Evolutionary conservation across 2,329 filamentous ascomycete species (phyloP), one percentile per base, ranked within the genome.

Genomic region (Sporothrix phasma): DNA sequence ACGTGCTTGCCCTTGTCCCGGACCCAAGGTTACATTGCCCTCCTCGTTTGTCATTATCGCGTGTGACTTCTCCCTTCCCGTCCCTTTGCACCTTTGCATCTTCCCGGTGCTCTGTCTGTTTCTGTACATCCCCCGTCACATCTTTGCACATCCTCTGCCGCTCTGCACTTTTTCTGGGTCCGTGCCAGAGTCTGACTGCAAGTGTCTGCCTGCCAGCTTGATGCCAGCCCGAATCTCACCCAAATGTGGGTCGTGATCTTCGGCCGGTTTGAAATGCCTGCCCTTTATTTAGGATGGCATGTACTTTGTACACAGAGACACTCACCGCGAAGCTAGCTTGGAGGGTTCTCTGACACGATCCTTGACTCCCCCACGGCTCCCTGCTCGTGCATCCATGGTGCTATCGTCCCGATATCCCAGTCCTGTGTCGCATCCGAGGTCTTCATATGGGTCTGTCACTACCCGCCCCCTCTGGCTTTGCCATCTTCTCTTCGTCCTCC

Each of bases 111-210:
- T 41, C 34, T 37, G 49, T 22, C 29, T 15, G 29, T 54, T 54
- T 37, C 49, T 56, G n/a, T 17, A 8, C 51, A 56, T 54, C 19
- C 31, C 45, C 37, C 41, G 56, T 34, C 56, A 31, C 22, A 56
- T 56, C 22, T 17, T 56, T 58, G 34, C 37, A n/a, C 37, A 58
- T 58, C 37, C 54, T 58, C 54, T 41, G 22, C 15, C 43, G 22
- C 54, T 58, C 54, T 41, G 22, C 15, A 22, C 15, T 58, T 19
- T 11, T 58, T 41, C 37, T 22, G 39, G 34, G 54, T 58, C 54
- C 43, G 54, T 58, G 54, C 54, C 54, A 43, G 54, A 58, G 19
- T 43, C 54, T 58, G n/a, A 58, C 53, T 43, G 53, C 53, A 58
- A 41, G 53, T 58, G 34, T 26, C 37, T 58, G 34, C 53, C 37